Evolutionary conservation across 1,139 yeast species (phyloP).

Genomic region (Pichia sp.): DNA sequence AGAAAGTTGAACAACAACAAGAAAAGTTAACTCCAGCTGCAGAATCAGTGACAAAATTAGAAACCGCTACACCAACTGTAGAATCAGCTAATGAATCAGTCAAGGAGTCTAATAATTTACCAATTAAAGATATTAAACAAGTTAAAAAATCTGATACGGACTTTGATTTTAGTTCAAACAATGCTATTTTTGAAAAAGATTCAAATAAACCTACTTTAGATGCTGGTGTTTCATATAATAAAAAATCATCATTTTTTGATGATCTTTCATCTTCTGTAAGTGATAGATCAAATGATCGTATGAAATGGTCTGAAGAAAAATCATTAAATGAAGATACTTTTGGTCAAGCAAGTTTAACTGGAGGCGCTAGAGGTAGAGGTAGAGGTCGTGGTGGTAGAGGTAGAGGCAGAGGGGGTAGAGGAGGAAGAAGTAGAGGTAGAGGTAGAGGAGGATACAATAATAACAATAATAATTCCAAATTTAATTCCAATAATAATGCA

Average conservation of each 20-base stretch:
- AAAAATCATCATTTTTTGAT: conserved; percentile 75
- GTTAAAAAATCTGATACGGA: conserved; percentile 31
- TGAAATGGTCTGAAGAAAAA: conserved; percentile 62
- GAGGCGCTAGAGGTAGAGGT: conserved; percentile 23
- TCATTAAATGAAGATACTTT: conserved; percentile 60
- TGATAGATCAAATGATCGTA: conserved; percentile 24
- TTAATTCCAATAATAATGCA: conserved; percentile 29
- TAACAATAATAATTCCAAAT: conserved; percentile 9
- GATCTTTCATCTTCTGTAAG: conserved; percentile 57
- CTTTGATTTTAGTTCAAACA: conserved; percentile 62
- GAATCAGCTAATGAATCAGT: not conserved
- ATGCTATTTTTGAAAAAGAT: conserved; percentile 52
- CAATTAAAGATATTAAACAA: not conserved
- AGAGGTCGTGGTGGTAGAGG: conserved; percentile 24
- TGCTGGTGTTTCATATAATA: conserved; percentile 44
- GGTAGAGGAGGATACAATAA: conserved; percentile 27
- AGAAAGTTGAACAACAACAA: not conserved
- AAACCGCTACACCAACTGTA: not conserved
- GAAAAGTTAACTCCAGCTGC: not conserved
- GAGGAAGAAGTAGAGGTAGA: conserved; percentile 18
- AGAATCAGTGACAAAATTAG: not conserved
- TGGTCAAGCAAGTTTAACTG: conserved; percentile 42
- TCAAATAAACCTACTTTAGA: conserved; percentile 26
- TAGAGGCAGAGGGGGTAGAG: conserved; percentile 20
- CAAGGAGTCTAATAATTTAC: too few relatives aligned